phyloP scores from a whole-genome alignment of 2,329 filamentous ascomycete genomes.

The Alternaria tenuissima region DNA sequence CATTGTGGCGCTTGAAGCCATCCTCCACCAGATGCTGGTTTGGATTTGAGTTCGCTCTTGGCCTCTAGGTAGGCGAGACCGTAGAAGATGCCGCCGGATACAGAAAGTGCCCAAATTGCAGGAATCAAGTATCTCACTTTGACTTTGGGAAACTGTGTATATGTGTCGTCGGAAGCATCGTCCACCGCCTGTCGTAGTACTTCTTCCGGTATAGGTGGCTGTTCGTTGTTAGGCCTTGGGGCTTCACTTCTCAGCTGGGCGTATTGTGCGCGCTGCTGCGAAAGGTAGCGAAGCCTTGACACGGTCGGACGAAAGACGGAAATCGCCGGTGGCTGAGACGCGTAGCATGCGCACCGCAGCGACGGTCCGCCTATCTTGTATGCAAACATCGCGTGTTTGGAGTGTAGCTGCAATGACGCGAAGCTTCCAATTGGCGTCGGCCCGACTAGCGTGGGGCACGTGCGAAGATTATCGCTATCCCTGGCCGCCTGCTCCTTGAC shows the following conservation, averaged over 20 bases:
- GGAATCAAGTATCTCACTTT: slow-evolving; percentile 39
- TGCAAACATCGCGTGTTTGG: slow-evolving; percentile 17
- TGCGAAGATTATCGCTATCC: neutral
- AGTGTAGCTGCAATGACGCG: slow-evolving; percentile 13
- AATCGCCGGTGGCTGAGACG: slow-evolving; percentile 1
- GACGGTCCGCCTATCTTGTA: slow-evolving; percentile 9
- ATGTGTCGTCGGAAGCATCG: neutral
- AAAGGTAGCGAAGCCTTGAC: slow-evolving; percentile 8
- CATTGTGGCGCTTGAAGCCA: slow-evolving; percentile 32
- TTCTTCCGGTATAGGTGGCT: slow-evolving; percentile 14
- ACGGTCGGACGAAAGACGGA: slow-evolving; percentile 1
- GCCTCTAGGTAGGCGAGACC: slow-evolving; percentile 42
- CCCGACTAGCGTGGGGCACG: slow-evolving; percentile 14
- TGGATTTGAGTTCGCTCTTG: slow-evolving; percentile 32
- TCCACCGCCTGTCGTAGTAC: neutral
- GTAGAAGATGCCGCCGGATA: slow-evolving; percentile 40
- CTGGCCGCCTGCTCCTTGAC: neutral
- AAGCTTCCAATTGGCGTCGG: slow-evolving; percentile 18
- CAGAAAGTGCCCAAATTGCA: slow-evolving; percentile 37
- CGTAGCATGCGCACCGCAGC: slow-evolving; percentile 9
- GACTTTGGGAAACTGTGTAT: slow-evolving; percentile 18
- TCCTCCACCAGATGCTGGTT: slow-evolving; percentile 13
- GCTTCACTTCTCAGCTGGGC: slow-evolving; percentile 7
- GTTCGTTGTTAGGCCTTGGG: slow-evolving; percentile 11
- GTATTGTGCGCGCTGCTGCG: slow-evolving; percentile 12